Evolutionary conservation across 352 stramenopile genomes (phyloP), one percentile per base, ranked within the genome.

Genomic region (Thalassiosira hispida): DNA sequence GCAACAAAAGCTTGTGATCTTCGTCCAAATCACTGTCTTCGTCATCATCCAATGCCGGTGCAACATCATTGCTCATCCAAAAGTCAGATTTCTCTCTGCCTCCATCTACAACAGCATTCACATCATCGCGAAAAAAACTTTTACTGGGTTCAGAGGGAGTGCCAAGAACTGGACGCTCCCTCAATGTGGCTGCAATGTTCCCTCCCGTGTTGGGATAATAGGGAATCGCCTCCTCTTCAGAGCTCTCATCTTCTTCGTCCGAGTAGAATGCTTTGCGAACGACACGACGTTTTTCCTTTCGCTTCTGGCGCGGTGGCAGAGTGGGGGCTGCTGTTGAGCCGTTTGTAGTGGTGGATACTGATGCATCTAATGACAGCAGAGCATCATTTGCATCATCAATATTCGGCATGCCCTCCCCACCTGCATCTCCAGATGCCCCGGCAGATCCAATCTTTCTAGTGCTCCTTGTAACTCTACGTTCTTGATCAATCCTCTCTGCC

Each of bases 1-100:
- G 93, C n/a, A 99, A 86, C 20, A 99, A 74, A 40, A 98, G 76
- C 14, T 94, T 93, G 84, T 99, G 97, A 88, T 99, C 97, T 77
- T 97, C 91, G 69, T 98, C 95, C 14, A 99, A 85, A 68, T 98
- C 69, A 46, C 69, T 63, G 67, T 94, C 89, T 83, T 92, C 85
- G 16, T 80, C 75, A 25, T 77, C 79, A 38, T 88, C 66, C 25
- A 66, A 44, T 44, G 77, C 59, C 31, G n/a, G n/a, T 44, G 49
- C 33, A 25, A 23, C 35, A 40, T 40, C 65, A 73, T 67, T 67
- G 22, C 18, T 60, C 0, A 64, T 44, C 33, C 44, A 46, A 56
- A 56, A 42, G 11, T 23, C 42, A 4, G 31, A 18, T 11, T 25
- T 38, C 64, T 64, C 33, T 27, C 42, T 47, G 18, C 0, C 55